Percentiles rank a stretch among this genome's conserved stretches.
Evolutionary conservation across 371 early-diverging fungal species (phyloP).

Genomic region (Rhizopus arrhizus): DNA sequence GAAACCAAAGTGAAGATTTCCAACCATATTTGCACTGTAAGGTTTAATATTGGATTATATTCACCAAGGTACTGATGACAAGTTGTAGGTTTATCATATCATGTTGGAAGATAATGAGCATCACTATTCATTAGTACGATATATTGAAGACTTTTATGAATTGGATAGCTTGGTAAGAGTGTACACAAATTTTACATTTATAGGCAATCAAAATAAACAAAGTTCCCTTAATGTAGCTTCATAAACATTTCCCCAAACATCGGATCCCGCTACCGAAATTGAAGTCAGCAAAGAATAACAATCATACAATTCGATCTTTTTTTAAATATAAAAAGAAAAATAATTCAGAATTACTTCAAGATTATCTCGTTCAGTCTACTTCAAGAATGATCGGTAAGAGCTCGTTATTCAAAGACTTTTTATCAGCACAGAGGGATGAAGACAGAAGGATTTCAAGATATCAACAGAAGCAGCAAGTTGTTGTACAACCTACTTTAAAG

Average conservation of each 20-base stretch:
- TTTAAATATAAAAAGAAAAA: constrained; percentile 24
- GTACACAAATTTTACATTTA: constrained; percentile 7
- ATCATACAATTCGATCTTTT: neutral
- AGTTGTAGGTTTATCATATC: constrained; percentile 55
- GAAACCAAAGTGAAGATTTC: constrained; percentile 20
- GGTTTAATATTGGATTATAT: neutral
- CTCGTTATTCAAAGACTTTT: constrained; percentile 48
- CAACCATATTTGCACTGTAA: constrained; percentile 22
- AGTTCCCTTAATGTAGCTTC: constrained; percentile 21
- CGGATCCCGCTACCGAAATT: constrained; percentile 28
- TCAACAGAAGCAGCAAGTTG: constrained; percentile 13
- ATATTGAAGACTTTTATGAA: constrained; percentile 60
- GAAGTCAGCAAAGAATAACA: constrained; percentile 1
- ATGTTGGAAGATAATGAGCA: constrained; percentile 51
- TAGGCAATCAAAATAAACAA: constrained; percentile 8
- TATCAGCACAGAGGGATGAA: constrained; percentile 51
- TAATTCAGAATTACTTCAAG: constrained; percentile 44
- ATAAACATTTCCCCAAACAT: constrained; percentile 25
- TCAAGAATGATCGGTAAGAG: constrained; percentile 31
- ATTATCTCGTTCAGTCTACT: constrained; percentile 37
- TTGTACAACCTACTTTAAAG: constrained; percentile 7
- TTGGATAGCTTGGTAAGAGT: constrained; percentile 59
- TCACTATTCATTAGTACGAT: constrained; percentile 55
- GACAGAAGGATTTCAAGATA: constrained; percentile 34
- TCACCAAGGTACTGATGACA: neutral